Base-by-base conservation (phyloP, 1,284 basidiomycete species). In the Moesziomyces sp. region DNA sequence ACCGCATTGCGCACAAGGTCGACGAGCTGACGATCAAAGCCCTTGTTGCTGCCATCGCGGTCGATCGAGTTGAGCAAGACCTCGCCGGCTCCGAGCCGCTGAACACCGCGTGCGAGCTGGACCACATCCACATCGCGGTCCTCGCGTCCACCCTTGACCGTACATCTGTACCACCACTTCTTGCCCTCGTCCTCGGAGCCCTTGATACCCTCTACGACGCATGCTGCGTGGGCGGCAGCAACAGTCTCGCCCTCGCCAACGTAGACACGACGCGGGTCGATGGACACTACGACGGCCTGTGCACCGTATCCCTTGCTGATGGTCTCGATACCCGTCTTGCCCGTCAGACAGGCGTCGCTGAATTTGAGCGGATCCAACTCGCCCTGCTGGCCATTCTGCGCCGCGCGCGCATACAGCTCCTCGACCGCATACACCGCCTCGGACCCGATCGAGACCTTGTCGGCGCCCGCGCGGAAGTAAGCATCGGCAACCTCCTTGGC, bases 161-260 rank as follows among this genome's bases (percentile, higher is more conserved):
- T 99, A 85, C 96, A 98, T 83, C 94, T 93, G 85, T 99, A 99
- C 96, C 96, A 99, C 94, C 97, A 86, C 84, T 91, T 91, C 59
- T 90, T 91, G 61, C 89, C 83, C 18, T 84, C 83, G 21, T 84
- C 84, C 24, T 86, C 76, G 91, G 91, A 57, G 85, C 86, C 80
- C 87, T 87, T 43, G 84, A 80, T 21, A 0, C 79, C 81, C 6
- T 45, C 21, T 0, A 83, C 79, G 16, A 83, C 48, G 24, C 70
- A 76, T 9, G 74, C 56, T 3, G 46, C 45, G 85, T 73, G 86
- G 83, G 13, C 87, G 86, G 52, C 87, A 87, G 16, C 86, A 81
- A 58, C 86, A 84, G 33, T 70, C 77, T 62, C 78, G 26, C 85
- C 83, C 0, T 88, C 87, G 75, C 91, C 89, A 76, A 97, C 90